A percentile compares a stretch with the other conserved stretches of the same genome.
Conservation (phyloP, 352 stramenopile species). For the Albugo laibachii region DNA sequence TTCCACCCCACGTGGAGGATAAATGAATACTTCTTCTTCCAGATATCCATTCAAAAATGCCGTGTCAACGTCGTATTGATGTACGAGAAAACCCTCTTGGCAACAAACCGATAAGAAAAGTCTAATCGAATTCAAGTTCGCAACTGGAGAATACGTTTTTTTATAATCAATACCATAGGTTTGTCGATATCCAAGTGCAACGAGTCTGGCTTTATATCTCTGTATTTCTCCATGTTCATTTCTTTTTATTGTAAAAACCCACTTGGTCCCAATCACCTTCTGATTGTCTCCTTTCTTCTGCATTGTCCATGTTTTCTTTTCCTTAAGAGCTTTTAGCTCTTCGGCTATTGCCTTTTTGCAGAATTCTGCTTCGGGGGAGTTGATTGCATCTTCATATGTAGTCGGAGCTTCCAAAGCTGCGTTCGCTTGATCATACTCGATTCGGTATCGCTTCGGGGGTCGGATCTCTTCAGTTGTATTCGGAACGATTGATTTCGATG, state of each 20-base stretch:
- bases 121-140: constrained; percentile 4
- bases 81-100: background rate
- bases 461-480: too few relatives aligned
- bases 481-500: too few relatives aligned
- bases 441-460: too few relatives aligned
- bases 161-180: constrained; percentile 5
- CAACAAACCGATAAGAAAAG: constrained; percentile 2
- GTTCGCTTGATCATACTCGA: too few relatives aligned
- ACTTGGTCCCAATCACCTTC: constrained; percentile 6
- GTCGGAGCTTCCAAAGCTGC: too few relatives aligned
- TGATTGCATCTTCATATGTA: too few relatives aligned
- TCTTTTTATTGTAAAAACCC: constrained; percentile 7
- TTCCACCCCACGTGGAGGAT: constrained; percentile 4
- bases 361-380: too few relatives aligned
- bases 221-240: constrained; percentile 3
- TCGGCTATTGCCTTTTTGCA: too few relatives aligned
- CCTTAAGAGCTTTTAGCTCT: constrained; percentile 1
- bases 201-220: constrained; percentile 5
- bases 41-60: constrained; percentile 16
- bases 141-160: constrained; percentile 7
- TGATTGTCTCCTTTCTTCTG: background rate
- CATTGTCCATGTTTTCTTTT: background rate
- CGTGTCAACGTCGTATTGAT: constrained; percentile 11
- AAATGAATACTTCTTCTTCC: constrained; percentile 11
- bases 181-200: constrained; percentile 2